These are phyloP conservation scores for Populus alba DNA, from an alignment of 345 rosid species.

Conservation along the genomic window DNA sequence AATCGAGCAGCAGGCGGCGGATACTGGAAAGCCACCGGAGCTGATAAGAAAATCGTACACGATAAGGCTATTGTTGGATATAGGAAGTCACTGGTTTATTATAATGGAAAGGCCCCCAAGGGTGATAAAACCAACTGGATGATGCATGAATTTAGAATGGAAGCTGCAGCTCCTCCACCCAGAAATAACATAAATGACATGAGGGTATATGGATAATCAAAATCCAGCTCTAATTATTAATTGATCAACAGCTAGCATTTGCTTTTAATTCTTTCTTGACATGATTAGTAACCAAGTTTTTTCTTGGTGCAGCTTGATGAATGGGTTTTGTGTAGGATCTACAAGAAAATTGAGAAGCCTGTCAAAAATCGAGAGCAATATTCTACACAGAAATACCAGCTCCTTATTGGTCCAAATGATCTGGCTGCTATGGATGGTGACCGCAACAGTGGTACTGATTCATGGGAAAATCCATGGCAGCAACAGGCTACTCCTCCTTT, in stretches of 20 bases:
- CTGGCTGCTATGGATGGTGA: too few species aligned
- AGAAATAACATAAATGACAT: not conserved
- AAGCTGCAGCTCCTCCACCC: not conserved
- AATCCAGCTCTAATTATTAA: not conserved
- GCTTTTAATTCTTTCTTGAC: not conserved
- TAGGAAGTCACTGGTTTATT: conserved; percentile 15
- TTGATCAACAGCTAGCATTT: not conserved
- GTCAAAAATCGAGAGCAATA: not conserved
- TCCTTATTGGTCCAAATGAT: too few species aligned
- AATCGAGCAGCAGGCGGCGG: conserved; percentile 14
- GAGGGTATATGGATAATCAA: conserved; percentile 11
- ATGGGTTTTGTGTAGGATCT: conserved; percentile 21
- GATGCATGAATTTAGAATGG: conserved; percentile 20
- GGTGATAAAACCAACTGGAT: conserved; percentile 27
- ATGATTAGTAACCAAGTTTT: not conserved
- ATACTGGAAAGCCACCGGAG: conserved; percentile 27
- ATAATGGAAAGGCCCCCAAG: conserved; percentile 11
- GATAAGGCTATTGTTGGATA: not conserved
- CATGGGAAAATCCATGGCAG: too few species aligned
- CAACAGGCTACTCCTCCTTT: too few species aligned
- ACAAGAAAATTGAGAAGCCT: conserved; percentile 10
- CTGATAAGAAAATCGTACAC: not conserved
- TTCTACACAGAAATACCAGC: too few species aligned
- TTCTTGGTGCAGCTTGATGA: conserved; percentile 23
- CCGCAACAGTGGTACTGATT: too few species aligned